A percentile compares a stretch with the other conserved stretches of the same genome.
Evolutionary conservation across 306 rosid genomes (phyloP).

Genomic region (Adenanthera pavonina): DNA sequence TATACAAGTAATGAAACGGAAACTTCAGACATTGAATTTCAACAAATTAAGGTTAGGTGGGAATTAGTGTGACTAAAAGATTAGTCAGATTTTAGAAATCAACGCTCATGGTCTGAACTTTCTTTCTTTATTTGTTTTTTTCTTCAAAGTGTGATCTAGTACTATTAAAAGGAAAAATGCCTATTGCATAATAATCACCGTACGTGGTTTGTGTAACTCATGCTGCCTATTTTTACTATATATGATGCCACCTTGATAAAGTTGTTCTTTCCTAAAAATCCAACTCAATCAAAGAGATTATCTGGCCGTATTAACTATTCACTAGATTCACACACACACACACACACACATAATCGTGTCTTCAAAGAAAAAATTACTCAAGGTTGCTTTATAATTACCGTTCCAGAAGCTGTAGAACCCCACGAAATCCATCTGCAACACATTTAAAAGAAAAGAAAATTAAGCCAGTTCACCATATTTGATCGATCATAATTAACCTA

Average conservation of each 20-base stretch:
- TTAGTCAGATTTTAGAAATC: not conserved
- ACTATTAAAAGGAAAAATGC: not conserved
- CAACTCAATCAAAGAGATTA: not conserved
- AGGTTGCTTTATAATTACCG: conserved; percentile 36
- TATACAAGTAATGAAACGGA: not conserved
- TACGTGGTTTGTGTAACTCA: not conserved
- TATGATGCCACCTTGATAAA: not conserved
- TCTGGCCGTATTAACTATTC: not conserved
- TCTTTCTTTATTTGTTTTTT: not conserved
- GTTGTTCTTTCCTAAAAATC: not conserved
- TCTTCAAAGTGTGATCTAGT: not conserved
- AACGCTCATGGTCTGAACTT: not conserved
- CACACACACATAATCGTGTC: not conserved
- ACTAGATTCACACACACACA: not conserved
- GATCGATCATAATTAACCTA: not conserved
- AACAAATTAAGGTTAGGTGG: not conserved
- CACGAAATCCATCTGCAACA: conserved; percentile 54
- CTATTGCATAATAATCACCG: not conserved
- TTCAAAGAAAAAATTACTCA: conserved; percentile 12
- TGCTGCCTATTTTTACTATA: not conserved
- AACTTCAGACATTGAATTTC: not conserved
- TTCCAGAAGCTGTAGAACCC: conserved; percentile 49
- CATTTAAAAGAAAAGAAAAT: not conserved
- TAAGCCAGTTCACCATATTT: not conserved
- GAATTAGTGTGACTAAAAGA: not conserved